These are phyloP conservation scores for Sphaceloma murrayae DNA, from an alignment of 2,329 filamentous ascomycete genomes.

Conservation along the genomic window DNA sequence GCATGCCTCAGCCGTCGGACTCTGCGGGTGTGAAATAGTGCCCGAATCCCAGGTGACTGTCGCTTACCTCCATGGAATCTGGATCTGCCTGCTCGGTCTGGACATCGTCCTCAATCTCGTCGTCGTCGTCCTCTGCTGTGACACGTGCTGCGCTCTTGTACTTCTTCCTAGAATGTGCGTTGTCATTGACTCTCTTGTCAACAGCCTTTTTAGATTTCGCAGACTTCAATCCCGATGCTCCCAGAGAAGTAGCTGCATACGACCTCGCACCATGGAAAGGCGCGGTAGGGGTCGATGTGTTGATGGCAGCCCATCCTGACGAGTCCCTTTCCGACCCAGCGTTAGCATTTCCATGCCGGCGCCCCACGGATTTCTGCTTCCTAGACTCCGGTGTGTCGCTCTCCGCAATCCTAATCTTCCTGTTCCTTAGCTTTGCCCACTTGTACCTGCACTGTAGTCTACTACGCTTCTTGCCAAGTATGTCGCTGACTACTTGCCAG, in stretches of 20 bases:
- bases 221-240: no score
- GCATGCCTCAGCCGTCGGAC: constrained; percentile 6
- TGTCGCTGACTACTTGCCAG: constrained; percentile 55
- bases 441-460: constrained; percentile 60
- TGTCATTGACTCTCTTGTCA: no score
- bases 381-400: constrained; percentile 1
- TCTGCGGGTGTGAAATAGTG: constrained; percentile 9
- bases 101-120: neutral
- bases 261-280: no score
- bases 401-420: constrained; percentile 22
- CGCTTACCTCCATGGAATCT: constrained; percentile 8
- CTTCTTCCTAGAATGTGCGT: constrained; percentile 7
- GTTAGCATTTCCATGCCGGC: neutral
- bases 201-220: no score
- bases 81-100: neutral
- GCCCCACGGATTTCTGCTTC: neutral
- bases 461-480: constrained; percentile 53
- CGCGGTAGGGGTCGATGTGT: neutral
- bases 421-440: constrained; percentile 48
- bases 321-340: no score
- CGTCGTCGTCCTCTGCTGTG: constrained; percentile 5
- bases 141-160: neutral
- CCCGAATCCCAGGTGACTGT: constrained; percentile 1
- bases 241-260: no score
- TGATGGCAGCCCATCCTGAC: constrained; percentile 13